Evolutionary conservation across 345 rosid genomes (phyloP).

Genomic region (Salix koriyanagi): DNA sequence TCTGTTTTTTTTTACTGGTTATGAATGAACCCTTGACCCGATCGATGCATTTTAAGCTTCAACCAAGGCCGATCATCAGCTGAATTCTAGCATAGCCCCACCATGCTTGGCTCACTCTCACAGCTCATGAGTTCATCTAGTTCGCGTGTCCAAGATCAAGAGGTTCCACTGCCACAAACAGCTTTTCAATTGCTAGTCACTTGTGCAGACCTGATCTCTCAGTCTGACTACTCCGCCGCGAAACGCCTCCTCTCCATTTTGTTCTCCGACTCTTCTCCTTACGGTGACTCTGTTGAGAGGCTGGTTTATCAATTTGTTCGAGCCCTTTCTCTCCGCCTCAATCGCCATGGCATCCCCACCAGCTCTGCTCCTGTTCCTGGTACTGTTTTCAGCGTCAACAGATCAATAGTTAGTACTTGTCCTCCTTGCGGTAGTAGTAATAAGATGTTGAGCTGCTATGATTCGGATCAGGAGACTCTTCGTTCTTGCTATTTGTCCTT

Average conservation of each 20-base stretch:
- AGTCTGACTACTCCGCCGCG: slow-evolving; percentile 69
- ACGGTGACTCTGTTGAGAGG: slow-evolving; percentile 76
- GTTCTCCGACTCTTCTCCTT: slow-evolving; percentile 57
- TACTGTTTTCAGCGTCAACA: neutral
- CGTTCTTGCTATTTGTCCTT: slow-evolving; percentile 78
- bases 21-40: neutral
- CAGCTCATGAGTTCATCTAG: slow-evolving; percentile 22
- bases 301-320: slow-evolving; percentile 63
- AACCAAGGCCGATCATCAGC: neutral
- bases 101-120: neutral
- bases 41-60: neutral
- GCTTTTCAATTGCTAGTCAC: slow-evolving; percentile 54
- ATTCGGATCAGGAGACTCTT: slow-evolving; percentile 8
- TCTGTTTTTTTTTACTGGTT: too few species aligned
- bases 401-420: neutral
- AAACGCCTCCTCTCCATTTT: slow-evolving; percentile 55
- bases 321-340: slow-evolving; percentile 74
- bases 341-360: slow-evolving; percentile 14
- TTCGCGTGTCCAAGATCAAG: slow-evolving; percentile 27
- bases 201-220: slow-evolving; percentile 65
- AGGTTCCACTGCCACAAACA: slow-evolving; percentile 17
- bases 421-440: neutral
- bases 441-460: neutral
- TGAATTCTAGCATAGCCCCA: neutral
- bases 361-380: neutral